These are phyloP conservation scores for Mycosphaerella sp. DNA, from an alignment of 2,329 filamentous ascomycete species.

Conservation along the genomic window DNA sequence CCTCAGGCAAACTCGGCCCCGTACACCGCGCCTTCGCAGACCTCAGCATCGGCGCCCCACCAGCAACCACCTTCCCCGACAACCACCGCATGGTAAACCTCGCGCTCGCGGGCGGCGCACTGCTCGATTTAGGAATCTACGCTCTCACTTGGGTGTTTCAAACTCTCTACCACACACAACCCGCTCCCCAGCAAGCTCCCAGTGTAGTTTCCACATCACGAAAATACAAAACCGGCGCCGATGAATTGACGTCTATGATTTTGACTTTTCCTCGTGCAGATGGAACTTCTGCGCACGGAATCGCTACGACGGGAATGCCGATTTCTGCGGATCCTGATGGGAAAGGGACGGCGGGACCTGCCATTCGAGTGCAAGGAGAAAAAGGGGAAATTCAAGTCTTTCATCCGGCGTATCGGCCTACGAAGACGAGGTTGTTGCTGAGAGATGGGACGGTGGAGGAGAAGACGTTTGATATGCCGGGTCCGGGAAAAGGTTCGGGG, in stretches of 20 bases:
- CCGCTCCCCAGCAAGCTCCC: slow-evolving; percentile 57
- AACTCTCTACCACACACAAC: slow-evolving; percentile 73
- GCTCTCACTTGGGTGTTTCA: slow-evolving; percentile 87
- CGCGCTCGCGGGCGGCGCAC: slow-evolving; percentile 72
- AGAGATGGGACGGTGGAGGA: slow-evolving; percentile 44
- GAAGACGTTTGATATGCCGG: slow-evolving; percentile 42
- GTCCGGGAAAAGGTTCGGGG: slow-evolving; percentile 42
- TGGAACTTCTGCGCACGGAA: slow-evolving; percentile 57
- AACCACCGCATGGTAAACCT: slow-evolving; percentile 74
- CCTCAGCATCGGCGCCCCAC: slow-evolving; percentile 53
- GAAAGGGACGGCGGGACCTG: slow-evolving; percentile 54
- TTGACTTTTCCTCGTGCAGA: slow-evolving; percentile 61
- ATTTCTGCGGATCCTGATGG: slow-evolving; percentile 57
- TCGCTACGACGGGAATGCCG: slow-evolving; percentile 56
- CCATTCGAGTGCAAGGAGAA: slow-evolving; percentile 73
- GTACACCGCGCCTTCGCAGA: slow-evolving; percentile 54
- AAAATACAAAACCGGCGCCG: slow-evolving; percentile 67
- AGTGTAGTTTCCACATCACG: slow-evolving; percentile 59
- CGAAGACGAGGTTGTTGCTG: slow-evolving; percentile 35
- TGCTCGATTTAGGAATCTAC: slow-evolving; percentile 85
- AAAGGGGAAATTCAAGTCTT: slow-evolving; percentile 76
- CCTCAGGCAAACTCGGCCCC: slow-evolving; percentile 48
- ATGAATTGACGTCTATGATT: slow-evolving; percentile 72
- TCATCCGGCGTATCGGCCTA: slow-evolving; percentile 64
- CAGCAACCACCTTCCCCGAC: slow-evolving; percentile 54